phyloP scores from a whole-genome alignment of 257 asterid species.

The Fraxinus cuspidata region DNA sequence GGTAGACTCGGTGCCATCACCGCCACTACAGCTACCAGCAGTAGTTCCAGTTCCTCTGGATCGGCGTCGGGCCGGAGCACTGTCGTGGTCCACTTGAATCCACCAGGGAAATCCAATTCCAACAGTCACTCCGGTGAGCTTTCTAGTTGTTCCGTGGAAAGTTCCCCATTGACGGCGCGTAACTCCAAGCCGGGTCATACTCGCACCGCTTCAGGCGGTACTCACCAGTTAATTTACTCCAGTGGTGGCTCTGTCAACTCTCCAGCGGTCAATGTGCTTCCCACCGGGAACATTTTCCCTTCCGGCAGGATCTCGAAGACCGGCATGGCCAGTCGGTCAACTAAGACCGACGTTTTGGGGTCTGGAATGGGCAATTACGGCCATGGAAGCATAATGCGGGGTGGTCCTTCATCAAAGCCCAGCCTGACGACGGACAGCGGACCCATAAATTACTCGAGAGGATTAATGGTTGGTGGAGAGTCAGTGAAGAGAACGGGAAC shows the following conservation, averaged over 20 bases:
- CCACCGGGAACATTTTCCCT: slow-evolving; percentile 72
- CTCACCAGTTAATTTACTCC: slow-evolving; percentile 34
- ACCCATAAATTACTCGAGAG: slow-evolving; percentile 11
- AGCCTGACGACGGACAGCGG: not conserved
- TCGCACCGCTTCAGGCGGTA: slow-evolving; percentile 39
- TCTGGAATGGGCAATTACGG: slow-evolving; percentile 65
- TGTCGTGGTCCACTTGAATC: slow-evolving; percentile 27
- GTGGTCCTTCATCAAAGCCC: slow-evolving; percentile 35
- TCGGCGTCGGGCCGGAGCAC: slow-evolving; percentile 55
- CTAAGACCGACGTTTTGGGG: slow-evolving; percentile 55
- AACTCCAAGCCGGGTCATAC: slow-evolving; percentile 36
- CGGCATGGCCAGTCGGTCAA: slow-evolving; percentile 52
- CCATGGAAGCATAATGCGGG: slow-evolving; percentile 73
- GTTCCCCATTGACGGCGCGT: slow-evolving; percentile 42
- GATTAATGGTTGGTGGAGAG: slow-evolving; percentile 46
- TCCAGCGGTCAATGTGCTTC: slow-evolving; percentile 47
- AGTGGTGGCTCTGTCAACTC: slow-evolving; percentile 52
- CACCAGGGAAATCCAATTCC: slow-evolving; percentile 42
- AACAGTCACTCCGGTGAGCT: slow-evolving; percentile 61
- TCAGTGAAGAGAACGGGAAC: slow-evolving; percentile 36
- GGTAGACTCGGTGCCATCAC: slow-evolving; percentile 31
- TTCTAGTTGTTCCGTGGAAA: slow-evolving; percentile 38
- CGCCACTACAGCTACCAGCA: slow-evolving; percentile 43
- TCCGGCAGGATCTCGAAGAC: slow-evolving; percentile 58
- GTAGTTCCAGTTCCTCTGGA: slow-evolving; percentile 73